Evolutionary conservation across 225 moss, liverwort and hornwort genomes (phyloP).

Genomic region (Bryoerythrophyllum caledonicum): DNA sequence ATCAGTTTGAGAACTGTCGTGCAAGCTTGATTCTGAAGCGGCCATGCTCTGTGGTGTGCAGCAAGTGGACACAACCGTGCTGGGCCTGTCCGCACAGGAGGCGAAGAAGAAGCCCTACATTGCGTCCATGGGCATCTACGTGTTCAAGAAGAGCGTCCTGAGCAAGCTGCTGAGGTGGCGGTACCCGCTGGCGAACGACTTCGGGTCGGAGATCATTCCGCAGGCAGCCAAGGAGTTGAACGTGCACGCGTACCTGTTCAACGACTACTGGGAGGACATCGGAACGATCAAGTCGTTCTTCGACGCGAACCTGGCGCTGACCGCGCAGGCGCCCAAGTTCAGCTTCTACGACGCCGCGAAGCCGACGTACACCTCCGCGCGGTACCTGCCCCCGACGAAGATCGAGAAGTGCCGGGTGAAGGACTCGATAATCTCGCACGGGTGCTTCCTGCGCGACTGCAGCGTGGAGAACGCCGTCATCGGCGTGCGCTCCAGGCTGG

Average conservation of each 20-base stretch:
- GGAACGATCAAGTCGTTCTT: slow-evolving; percentile 83
- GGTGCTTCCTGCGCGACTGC: slow-evolving; percentile 64
- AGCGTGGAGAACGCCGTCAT: slow-evolving; percentile 50
- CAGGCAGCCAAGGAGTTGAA: slow-evolving; percentile 71
- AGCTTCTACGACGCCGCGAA: slow-evolving; percentile 53
- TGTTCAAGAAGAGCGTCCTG: slow-evolving; percentile 75
- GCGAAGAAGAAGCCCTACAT: slow-evolving; percentile 71
- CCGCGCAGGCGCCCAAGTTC: slow-evolving; percentile 44
- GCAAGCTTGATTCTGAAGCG: neutral
- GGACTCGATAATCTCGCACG: slow-evolving; percentile 65
- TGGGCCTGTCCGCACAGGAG: slow-evolving; percentile 59
- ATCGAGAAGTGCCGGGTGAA: slow-evolving; percentile 47
- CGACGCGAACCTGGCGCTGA: slow-evolving; percentile 73
- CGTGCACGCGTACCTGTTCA: slow-evolving; percentile 70
- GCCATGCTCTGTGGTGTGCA: slow-evolving; percentile 14
- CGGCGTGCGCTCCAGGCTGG: slow-evolving; percentile 59
- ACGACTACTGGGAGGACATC: slow-evolving; percentile 87
- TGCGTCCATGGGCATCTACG: slow-evolving; percentile 86
- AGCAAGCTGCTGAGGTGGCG: slow-evolving; percentile 69
- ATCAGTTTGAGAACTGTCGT: too few species aligned
- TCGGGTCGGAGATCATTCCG: slow-evolving; percentile 75
- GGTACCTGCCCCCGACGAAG: slow-evolving; percentile 51
- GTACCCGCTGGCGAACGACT: slow-evolving; percentile 68
- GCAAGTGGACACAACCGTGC: slow-evolving; percentile 79
- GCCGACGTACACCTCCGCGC: slow-evolving; percentile 49